Conservation (phyloP, 768 basidiomycete genomes). For the Boletus pseudo-olivaceus region DNA sequence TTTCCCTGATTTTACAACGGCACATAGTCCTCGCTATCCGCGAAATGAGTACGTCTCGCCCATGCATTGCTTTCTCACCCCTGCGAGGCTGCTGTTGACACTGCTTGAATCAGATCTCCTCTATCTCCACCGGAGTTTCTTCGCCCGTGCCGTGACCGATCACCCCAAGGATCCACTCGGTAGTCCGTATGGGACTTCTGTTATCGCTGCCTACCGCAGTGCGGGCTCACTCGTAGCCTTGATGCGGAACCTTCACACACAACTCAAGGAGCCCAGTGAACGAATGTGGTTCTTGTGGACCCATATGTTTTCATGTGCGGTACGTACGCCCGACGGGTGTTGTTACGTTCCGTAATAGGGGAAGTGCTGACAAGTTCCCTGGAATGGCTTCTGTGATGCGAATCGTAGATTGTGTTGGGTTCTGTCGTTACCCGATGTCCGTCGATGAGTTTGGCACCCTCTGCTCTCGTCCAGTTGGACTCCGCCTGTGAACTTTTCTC, state of each 20-base stretch:
- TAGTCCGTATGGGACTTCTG: constrained; percentile 68
- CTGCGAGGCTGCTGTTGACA: constrained; percentile 12
- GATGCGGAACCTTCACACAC: constrained; percentile 64
- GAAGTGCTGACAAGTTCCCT: constrained; percentile 10
- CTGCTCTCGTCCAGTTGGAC: constrained; percentile 68
- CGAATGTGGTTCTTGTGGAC: constrained; percentile 57
- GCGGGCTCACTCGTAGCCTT: constrained; percentile 68
- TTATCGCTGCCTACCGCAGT: constrained; percentile 71
- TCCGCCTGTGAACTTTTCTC: constrained; percentile 73
- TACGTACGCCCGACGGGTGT: constrained; percentile 32
- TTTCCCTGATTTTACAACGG: constrained; percentile 53
- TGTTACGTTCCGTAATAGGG: constrained; percentile 9
- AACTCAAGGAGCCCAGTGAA: constrained; percentile 59
- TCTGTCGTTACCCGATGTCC: constrained; percentile 77
- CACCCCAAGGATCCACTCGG: constrained; percentile 72
- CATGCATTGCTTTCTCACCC: neutral
- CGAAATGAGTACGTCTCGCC: constrained; percentile 55
- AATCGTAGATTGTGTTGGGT: constrained; percentile 56
- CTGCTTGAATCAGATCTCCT: constrained; percentile 47
- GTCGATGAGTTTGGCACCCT: constrained; percentile 74
- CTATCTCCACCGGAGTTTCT: constrained; percentile 71
- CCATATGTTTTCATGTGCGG: constrained; percentile 58
- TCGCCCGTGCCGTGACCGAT: constrained; percentile 68
- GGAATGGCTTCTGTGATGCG: constrained; percentile 4
- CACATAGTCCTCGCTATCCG: constrained; percentile 67